A percentile compares a stretch with the other conserved stretches of the same genome.
Evolutionary conservation across 352 stramenopile genomes (phyloP).

Genomic region (Plasmopara viticola): DNA sequence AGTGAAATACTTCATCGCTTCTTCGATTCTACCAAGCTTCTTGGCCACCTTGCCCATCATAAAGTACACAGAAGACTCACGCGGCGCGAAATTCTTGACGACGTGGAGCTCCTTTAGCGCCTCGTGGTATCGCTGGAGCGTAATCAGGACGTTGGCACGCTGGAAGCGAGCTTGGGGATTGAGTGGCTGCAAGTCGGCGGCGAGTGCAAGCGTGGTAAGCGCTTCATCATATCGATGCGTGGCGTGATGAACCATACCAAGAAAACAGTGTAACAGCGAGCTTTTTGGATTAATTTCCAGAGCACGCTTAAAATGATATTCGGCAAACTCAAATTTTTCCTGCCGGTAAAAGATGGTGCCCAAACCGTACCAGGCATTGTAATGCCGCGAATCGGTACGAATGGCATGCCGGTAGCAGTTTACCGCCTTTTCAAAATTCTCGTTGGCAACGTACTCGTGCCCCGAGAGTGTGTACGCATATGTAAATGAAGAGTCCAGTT

Average conservation of each 20-base stretch:
- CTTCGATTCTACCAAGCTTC: constrained; percentile 81
- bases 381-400: constrained; percentile 87
- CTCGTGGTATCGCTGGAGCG: constrained; percentile 88
- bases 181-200: constrained; percentile 85
- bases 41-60: constrained; percentile 94
- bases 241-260: constrained; percentile 93
- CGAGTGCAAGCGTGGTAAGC: constrained; percentile 83
- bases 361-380: constrained; percentile 91
- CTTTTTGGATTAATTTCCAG: constrained; percentile 92
- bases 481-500: constrained; percentile 92
- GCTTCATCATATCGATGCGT: constrained; percentile 89
- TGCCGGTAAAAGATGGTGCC: constrained; percentile 96
- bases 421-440: constrained; percentile 97
- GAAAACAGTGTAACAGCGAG: constrained; percentile 92
- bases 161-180: constrained; percentile 94
- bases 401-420: constrained; percentile 94
- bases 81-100: constrained; percentile 89
- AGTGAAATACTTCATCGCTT: constrained; percentile 95
- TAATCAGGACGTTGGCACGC: constrained; percentile 91
- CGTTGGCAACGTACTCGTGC: constrained; percentile 97
- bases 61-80: constrained; percentile 96
- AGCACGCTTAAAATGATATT: constrained; percentile 95
- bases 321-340: constrained; percentile 96
- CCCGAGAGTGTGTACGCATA: constrained; percentile 97
- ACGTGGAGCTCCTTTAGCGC: constrained; percentile 89